Percentiles rank a stretch among this genome's conserved stretches.
phyloP scores from a whole-genome alignment of 2,329 filamentous ascomycete species.

The Cryphonectria parasitica region DNA sequence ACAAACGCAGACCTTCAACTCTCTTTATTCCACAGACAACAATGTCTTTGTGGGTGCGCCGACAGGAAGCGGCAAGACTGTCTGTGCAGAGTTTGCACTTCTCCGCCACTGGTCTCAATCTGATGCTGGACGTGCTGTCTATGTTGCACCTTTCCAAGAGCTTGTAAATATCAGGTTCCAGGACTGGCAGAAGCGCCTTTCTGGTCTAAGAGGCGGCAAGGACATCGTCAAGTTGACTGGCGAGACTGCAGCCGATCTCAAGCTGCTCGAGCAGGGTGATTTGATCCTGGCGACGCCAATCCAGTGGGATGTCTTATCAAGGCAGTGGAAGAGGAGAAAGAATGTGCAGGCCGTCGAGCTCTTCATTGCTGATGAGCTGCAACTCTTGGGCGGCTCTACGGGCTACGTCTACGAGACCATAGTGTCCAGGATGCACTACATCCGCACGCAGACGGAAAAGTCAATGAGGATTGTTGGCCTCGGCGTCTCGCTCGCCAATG shows the following conservation, averaged over 20 bases:
- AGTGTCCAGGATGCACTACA: constrained; percentile 97
- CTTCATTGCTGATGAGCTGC: constrained; percentile 93
- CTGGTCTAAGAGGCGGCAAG: constrained; percentile 77
- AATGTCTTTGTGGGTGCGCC: constrained; percentile 94
- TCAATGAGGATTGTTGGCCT: constrained; percentile 86
- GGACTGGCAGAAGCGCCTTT: constrained; percentile 83
- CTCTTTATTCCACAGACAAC: constrained; percentile 86
- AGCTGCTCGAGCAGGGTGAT: constrained; percentile 84
- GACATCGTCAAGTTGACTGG: constrained; percentile 91
- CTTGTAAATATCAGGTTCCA: constrained; percentile 80
- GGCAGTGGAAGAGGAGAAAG: constrained; percentile 96
- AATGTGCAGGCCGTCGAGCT: constrained; percentile 89
- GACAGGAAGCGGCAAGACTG: constrained; percentile 93
- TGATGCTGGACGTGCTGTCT: constrained; percentile 79
- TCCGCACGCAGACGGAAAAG: constrained; percentile 83
- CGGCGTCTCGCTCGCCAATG: constrained; percentile 90
- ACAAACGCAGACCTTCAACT: constrained; percentile 96
- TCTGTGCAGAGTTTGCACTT: constrained; percentile 93
- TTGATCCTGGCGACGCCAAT: constrained; percentile 88
- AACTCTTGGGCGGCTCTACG: constrained; percentile 83
- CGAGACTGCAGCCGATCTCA: constrained; percentile 88
- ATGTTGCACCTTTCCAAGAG: constrained; percentile 93
- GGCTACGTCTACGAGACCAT: constrained; percentile 95
- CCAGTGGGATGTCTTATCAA: constrained; percentile 95
- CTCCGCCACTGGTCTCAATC: constrained; percentile 82